phyloP scores from a whole-genome alignment of 2,329 filamentous ascomycete genomes.

The Venturia pyrina region DNA sequence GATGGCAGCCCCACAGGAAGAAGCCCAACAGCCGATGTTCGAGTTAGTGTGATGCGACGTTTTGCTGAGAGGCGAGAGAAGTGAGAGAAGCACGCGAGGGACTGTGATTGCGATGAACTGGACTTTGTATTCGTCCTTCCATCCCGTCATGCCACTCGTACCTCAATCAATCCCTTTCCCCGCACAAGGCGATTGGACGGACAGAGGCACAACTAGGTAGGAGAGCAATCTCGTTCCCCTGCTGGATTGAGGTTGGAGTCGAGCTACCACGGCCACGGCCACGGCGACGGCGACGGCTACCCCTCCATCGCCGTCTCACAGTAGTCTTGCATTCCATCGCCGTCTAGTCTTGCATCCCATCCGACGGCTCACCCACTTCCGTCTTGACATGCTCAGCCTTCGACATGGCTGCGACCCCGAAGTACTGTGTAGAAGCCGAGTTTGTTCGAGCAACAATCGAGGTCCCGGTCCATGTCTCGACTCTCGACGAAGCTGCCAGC shows the following conservation, averaged over 20 bases:
- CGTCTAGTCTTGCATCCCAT: not conserved
- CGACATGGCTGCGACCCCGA: too few relatives aligned
- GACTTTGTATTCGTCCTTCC: not conserved
- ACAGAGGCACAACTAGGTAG: not conserved
- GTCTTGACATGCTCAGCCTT: not conserved
- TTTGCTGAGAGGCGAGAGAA: not conserved
- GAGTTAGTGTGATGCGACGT: not conserved
- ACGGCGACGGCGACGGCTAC: too few relatives aligned
- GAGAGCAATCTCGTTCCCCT: not conserved
- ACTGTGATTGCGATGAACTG: not conserved
- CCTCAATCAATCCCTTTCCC: not conserved
- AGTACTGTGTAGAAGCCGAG: too few relatives aligned
- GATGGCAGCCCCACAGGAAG: not conserved
- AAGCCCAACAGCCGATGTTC: not conserved
- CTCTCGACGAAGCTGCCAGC: not conserved
- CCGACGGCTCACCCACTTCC: not conserved
- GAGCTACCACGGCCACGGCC: too few relatives aligned
- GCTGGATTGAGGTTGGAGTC: not conserved
- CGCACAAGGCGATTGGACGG: not conserved
- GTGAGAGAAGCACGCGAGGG: not conserved
- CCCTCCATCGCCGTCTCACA: not conserved
- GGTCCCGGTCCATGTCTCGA: not conserved
- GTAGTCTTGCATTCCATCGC: not conserved
- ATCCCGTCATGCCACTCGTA: not conserved
- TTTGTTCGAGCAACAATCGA: not conserved